These are phyloP conservation scores for Microstroma glucosiphilum DNA, from an alignment of 1,284 basidiomycete species.

Conservation along the genomic window DNA sequence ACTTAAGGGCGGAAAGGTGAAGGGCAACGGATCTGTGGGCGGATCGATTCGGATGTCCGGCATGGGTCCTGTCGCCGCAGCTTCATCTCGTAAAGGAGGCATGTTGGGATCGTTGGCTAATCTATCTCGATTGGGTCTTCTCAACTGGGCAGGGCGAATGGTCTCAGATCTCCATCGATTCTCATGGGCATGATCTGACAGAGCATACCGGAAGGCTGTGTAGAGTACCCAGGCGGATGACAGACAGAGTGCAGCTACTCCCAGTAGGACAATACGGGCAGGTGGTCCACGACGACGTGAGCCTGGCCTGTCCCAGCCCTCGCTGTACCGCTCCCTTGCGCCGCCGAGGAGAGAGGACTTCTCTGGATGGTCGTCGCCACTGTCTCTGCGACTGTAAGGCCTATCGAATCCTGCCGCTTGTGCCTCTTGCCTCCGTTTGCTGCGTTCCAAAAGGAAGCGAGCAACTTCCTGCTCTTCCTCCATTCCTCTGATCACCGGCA, in stretches of 20 bases:
- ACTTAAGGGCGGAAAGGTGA: conserved; percentile 9
- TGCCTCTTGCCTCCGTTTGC: conserved; percentile 3
- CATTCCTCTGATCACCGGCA: no score
- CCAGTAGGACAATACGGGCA: background rate
- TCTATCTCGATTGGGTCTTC: no score
- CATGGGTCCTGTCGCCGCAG: background rate
- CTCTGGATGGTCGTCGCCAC: background rate
- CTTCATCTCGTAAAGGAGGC: background rate
- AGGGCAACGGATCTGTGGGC: background rate
- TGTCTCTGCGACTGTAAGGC: background rate
- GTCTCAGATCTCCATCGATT: background rate
- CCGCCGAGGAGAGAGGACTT: background rate
- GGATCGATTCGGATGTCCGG: background rate
- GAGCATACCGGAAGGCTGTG: background rate
- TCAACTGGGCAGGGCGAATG: background rate
- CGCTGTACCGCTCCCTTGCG: background rate
- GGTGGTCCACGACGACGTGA: background rate
- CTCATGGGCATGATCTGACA: background rate
- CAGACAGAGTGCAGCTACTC: background rate
- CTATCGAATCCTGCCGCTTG: background rate
- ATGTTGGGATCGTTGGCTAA: background rate
- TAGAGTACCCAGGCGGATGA: background rate
- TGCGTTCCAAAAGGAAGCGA: background rate
- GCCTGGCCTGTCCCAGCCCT: background rate
- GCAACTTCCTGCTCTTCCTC: conserved; percentile 1